phyloP scores from a whole-genome alignment of 306 rosid genomes.

The Styphnolobium japonicum region DNA sequence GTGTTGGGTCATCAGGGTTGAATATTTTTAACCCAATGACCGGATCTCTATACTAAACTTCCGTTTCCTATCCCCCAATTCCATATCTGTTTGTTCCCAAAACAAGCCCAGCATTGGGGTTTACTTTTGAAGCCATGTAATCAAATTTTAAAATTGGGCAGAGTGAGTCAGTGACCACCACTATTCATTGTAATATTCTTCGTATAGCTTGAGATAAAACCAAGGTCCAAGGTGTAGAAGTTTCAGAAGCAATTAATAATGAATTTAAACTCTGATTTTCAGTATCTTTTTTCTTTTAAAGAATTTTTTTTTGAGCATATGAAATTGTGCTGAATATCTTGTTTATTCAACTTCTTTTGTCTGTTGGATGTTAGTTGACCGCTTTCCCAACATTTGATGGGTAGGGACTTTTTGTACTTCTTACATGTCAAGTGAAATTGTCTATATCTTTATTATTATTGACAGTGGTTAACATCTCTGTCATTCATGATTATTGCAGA shows the following conservation, averaged over 20 bases:
- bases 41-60: neutral
- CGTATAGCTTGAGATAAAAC: neutral
- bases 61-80: neutral
- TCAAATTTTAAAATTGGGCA: neutral
- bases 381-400: neutral
- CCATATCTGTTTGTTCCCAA: neutral
- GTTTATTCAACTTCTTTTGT: neutral
- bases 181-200: neutral
- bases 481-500: conserved; percentile 44
- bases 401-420: neutral
- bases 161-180: neutral
- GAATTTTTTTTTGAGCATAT: neutral
- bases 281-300: neutral
- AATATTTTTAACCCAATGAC: too few species aligned
- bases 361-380: neutral
- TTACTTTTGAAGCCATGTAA: neutral
- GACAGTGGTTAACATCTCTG: conserved; percentile 5
- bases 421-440: neutral
- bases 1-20: neutral
- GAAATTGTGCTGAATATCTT: neutral
- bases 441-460: neutral
- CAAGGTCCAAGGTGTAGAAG: neutral
- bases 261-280: neutral
- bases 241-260: neutral
- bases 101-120: too few species aligned